Evolutionary conservation across 306 rosid species (phyloP), one percentile per base, ranked within the genome.

Genomic region (Fragaria vesca): DNA sequence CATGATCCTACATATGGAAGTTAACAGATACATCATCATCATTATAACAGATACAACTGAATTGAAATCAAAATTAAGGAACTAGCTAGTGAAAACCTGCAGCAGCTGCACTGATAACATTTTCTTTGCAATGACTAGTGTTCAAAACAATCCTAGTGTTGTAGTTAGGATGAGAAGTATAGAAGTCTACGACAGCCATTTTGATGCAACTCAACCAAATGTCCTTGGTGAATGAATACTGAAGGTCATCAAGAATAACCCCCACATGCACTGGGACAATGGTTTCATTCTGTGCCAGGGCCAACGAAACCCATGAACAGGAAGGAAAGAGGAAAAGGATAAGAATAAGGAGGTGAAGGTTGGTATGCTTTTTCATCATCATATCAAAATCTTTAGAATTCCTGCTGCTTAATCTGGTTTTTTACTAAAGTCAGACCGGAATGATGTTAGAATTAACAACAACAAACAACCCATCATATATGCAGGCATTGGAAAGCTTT

Each of bases 351-450:
- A 28, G 66, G 8, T 24, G 32, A 61, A 11, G 34, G 38, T 61
- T 28, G 38, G 36, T 61, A 11, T 61, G 66, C 8, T 61, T 61
- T 0, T 28, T 61, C 66, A 4, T 61, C 66, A 12, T 26, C 36
- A 26, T 83, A 93, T 62, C 91, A 91, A 80, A 91, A 90, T 79
- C 87, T 93, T 85, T 93, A 87, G 69, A n/a, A 3, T 57, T 6
- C 32, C 63, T 21, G 30, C 32, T 8, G 63, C 15, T 21, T 57
- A 57, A 57, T 57, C 63, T 9, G 63, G 30, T 57, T 24, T 57
- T 57, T 1, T 57, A 57, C 26, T 21, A 21, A 21, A 8, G 63
- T 57, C 63, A 3, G 5, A 10, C 63, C 6, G 5, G 5, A 21
- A 3, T 21, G 30, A 57, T 57, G 63, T 21, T 21, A 57, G 63